Conservation (phyloP, 306 rosid species). For the Prunus kanzakura region DNA sequence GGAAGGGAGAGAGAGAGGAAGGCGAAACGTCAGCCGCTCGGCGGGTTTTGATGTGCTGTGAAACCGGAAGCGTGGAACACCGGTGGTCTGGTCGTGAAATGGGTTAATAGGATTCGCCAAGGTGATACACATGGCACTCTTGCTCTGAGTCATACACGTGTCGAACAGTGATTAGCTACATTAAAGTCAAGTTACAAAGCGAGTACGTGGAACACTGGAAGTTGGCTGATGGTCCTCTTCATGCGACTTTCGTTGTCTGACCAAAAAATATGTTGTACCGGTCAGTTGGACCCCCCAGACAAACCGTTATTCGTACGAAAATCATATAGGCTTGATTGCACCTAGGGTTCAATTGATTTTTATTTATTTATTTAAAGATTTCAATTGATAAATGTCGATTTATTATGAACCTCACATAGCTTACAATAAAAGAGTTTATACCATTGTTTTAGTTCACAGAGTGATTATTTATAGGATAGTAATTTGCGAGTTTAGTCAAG, state of each 20-base stretch:
- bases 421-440: too few species aligned
- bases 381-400: neutral
- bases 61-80: neutral
- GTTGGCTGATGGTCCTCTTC: neutral
- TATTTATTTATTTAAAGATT: neutral
- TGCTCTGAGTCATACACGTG: neutral
- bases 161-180: neutral
- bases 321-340: neutral
- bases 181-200: neutral
- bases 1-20: too few species aligned
- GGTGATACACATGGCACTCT: neutral
- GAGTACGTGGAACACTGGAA: neutral
- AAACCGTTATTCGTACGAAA: neutral
- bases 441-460: too few species aligned
- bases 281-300: neutral
- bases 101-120: conserved; percentile 4
- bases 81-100: neutral
- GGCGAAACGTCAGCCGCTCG: too few species aligned
- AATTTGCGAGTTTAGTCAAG: too few species aligned
- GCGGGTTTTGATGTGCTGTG: too few species aligned
- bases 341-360: neutral
- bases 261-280: too few species aligned
- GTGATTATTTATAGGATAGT: too few species aligned
- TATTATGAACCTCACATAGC: too few species aligned
- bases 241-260: neutral